A percentile compares a stretch with the other conserved stretches of the same genome.
Conservation (phyloP, 164 flowering plant genomes). For the Vitis rupestris region DNA sequence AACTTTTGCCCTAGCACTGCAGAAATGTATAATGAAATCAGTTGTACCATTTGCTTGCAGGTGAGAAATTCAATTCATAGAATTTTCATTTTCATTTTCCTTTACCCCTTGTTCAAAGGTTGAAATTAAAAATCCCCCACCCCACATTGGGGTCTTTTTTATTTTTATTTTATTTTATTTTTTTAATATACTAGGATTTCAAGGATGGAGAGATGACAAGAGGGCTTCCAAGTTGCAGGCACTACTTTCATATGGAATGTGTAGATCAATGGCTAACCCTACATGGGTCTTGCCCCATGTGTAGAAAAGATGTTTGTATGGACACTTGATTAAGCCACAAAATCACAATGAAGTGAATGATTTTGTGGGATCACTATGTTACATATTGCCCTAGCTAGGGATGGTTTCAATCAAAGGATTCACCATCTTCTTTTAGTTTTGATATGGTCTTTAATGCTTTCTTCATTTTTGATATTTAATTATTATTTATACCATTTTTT, state of each 20-base stretch:
- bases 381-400: too few relatives aligned
- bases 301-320: slow-evolving; percentile 43
- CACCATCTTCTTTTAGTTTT: background rate
- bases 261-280: slow-evolving; percentile 63
- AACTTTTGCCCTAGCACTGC: slow-evolving; percentile 9
- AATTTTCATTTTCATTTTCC: too few relatives aligned
- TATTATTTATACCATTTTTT: too few relatives aligned
- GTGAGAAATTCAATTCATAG: slow-evolving; percentile 20
- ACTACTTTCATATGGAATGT: slow-evolving; percentile 58
- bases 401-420: too few relatives aligned
- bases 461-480: too few relatives aligned
- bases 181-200: slow-evolving; percentile 35
- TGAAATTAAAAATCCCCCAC: background rate
- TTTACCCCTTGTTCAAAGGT: too few relatives aligned
- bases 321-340: background rate
- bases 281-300: slow-evolving; percentile 62
- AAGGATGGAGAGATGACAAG: slow-evolving; percentile 51
- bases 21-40: background rate
- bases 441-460: background rate
- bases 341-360: too few relatives aligned
- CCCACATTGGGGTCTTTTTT: background rate
- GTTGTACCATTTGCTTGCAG: slow-evolving; percentile 76
- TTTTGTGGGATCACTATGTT: too few relatives aligned
- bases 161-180: background rate
- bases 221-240: slow-evolving; percentile 55